A percentile compares a stretch with the other conserved stretches of the same genome.
phyloP scores from a whole-genome alignment of 345 rosid genomes.

The Heritiera littoralis region DNA sequence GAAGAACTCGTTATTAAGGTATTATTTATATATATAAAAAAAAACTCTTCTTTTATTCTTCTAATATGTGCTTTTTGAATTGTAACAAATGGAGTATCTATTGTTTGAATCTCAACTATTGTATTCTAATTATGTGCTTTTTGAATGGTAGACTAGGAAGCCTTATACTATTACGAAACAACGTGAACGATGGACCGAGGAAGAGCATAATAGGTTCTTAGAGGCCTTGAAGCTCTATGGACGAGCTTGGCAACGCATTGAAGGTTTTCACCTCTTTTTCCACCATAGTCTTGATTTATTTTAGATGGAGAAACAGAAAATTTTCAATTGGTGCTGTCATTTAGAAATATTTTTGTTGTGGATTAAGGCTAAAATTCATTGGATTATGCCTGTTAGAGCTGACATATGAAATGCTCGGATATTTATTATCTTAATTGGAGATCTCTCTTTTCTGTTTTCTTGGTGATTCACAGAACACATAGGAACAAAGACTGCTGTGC shows the following conservation, averaged over 20 bases:
- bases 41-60: background rate
- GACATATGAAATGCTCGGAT: slow-evolving; percentile 24
- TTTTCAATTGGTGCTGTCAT: background rate
- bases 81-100: background rate
- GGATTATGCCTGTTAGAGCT: slow-evolving; percentile 21
- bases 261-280: slow-evolving; percentile 56
- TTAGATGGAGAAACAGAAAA: background rate
- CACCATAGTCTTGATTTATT: background rate
- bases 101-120: slow-evolving; percentile 6
- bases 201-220: slow-evolving; percentile 88
- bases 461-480: slow-evolving; percentile 77
- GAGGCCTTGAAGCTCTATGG: slow-evolving; percentile 98
- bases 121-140: slow-evolving; percentile 5
- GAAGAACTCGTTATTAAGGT: slow-evolving; percentile 87
- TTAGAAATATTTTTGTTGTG: background rate
- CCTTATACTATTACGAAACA: slow-evolving; percentile 96
- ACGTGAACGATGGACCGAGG: slow-evolving; percentile 96
- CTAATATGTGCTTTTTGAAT: background rate
- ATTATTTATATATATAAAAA: background rate
- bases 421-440: slow-evolving; percentile 43
- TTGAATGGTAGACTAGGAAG: slow-evolving; percentile 66
- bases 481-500: slow-evolving; percentile 97
- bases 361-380: background rate
- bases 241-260: slow-evolving; percentile 96
- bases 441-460: slow-evolving; percentile 29